Evolutionary conservation across 139 green algal genomes (phyloP), one percentile per base, ranked within the genome.

Genomic region (Zygnema cylindricum): DNA sequence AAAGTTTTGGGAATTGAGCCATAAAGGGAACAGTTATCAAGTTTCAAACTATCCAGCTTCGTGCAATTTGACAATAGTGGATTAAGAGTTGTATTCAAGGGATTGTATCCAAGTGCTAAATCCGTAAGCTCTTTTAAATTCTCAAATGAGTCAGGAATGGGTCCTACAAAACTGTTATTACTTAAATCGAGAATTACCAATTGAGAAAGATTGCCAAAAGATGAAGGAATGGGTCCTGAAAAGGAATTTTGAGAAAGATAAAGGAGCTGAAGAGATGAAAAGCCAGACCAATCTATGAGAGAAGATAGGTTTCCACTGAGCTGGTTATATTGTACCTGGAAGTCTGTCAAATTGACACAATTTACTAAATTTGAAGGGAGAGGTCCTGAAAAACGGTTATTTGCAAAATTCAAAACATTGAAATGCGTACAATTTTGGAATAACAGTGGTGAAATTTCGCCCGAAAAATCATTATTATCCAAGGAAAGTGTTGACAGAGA

Each of bases 341-440:
- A 63, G 49, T 63, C 7, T 25, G 16, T 42, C 3, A 87, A 55
- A 69, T 76, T 7, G 25, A 38, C 30, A 35, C 25, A 43, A 33
- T 82, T 82, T 41, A 35, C 49, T 36, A 88, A 35, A 3, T 39
- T 76, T 0, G 33, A 0, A 43, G 85, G 85, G 42, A 90, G 32
- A 38, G 79, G 79, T 33, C 85, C 85, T 22, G 85, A 63, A 33
- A 90, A 33, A 0, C 22, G 77, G 49, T 63, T 63, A 63, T 63
- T 63, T 63, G 7, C 7, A 16, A 63, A 16, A 63, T 16, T 63
- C 55, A n/a, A 87, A 55, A 39, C 82, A 16, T 30, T 23, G 38
- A 43, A 30, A 22, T 41, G 42, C 42, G 30, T 33, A 63, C 32
- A 88, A 36, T n/a, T 84, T 69, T 0, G 33, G 0, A 43, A n/a